Evolutionary conservation across 1,139 yeast species (phyloP).

Genomic region (Saccharomycopsis hybrid): DNA sequence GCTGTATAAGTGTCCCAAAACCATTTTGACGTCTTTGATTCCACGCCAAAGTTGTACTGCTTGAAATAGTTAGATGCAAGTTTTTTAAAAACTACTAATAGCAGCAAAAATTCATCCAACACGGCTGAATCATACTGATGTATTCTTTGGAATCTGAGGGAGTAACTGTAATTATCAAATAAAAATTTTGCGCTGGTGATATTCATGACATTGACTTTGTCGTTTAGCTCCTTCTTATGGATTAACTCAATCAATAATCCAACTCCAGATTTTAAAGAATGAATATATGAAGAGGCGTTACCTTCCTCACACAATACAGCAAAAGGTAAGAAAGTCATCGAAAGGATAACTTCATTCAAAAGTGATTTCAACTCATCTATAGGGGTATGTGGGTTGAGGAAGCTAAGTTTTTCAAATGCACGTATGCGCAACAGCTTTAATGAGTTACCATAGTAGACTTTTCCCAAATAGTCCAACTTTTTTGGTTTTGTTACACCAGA

Average conservation of each 20-base stretch:
- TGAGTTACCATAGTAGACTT: constrained; percentile 5
- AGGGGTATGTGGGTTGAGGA: background rate
- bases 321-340: background rate
- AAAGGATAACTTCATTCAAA: background rate
- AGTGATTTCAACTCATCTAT: background rate
- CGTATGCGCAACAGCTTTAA: background rate
- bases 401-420: background rate
- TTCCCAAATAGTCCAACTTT: constrained; percentile 3
- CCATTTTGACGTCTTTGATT: background rate
- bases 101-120: background rate
- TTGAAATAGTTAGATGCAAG: background rate
- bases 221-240: background rate
- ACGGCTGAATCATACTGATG: background rate
- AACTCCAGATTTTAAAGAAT: constrained; percentile 1
- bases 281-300: background rate
- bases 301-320: constrained; percentile 1
- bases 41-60: background rate
- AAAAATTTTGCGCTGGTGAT: background rate
- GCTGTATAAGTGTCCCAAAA: background rate
- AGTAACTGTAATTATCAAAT: background rate
- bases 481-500: background rate
- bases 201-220: background rate
- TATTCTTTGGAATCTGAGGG: background rate
- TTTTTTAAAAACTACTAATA: background rate
- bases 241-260: constrained; percentile 5